Conservation (phyloP, 352 stramenopile species). For the Elongisporangium senticosum region DNA sequence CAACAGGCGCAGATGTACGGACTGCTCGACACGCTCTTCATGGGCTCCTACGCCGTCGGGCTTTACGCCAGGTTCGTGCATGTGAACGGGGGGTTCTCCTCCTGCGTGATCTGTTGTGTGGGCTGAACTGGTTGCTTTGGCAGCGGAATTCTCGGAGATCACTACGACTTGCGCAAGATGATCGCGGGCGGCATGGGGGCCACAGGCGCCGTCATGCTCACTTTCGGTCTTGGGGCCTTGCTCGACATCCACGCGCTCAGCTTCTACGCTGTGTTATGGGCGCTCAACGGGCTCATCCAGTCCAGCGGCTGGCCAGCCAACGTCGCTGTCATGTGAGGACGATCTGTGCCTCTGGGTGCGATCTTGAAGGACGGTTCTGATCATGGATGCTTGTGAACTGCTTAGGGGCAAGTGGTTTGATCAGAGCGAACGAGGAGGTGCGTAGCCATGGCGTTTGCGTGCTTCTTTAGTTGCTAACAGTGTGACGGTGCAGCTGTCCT, state of each 20-base stretch:
- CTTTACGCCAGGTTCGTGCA: constrained; percentile 55
- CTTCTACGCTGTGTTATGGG: constrained; percentile 72
- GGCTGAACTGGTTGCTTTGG: not conserved
- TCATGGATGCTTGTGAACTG: constrained; percentile 17
- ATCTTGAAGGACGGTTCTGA: not conserved
- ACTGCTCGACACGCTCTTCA: constrained; percentile 77
- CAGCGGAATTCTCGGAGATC: constrained; percentile 66
- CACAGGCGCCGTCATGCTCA: constrained; percentile 44
- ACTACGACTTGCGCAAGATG: constrained; percentile 62
- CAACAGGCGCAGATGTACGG: constrained; percentile 79
- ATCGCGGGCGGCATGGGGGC: constrained; percentile 68
- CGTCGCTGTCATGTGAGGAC: constrained; percentile 69
- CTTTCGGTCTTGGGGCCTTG: constrained; percentile 59
- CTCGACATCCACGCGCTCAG: constrained; percentile 56
- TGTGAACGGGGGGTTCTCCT: not conserved
- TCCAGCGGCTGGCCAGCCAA: constrained; percentile 73
- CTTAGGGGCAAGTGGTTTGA: constrained; percentile 94
- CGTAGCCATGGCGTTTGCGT: not conserved
- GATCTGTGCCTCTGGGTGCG: constrained; percentile 6
- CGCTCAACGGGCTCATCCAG: constrained; percentile 76
- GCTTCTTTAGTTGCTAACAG: not conserved
- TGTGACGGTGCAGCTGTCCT: constrained; percentile 66
- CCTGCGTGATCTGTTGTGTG: not conserved
- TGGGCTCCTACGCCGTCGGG: constrained; percentile 66
- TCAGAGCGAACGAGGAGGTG: constrained; percentile 58